Base-by-base conservation (phyloP, 1,284 basidiomycete species). In the Termitomyces sp. region DNA sequence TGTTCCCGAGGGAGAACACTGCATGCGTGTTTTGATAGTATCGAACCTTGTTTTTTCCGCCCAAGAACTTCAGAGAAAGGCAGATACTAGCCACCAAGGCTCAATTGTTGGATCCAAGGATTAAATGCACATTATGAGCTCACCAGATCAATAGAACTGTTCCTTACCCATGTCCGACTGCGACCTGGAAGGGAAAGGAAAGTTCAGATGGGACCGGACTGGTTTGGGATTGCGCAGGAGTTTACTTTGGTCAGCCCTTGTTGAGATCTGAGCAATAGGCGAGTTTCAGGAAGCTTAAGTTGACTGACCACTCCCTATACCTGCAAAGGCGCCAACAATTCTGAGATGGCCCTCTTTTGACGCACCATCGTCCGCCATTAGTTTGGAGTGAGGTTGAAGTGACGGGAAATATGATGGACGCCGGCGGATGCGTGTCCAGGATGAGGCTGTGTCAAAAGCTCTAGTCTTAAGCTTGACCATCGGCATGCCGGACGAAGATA, bases 11-110 rank as follows among this genome's bases (percentile, higher is more conserved):
- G 85, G 82, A 13, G 82, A 78, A 64, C 86, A 89, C 68, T 88
- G 89, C 65, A 91, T 68, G 17, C 88, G 81, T 1, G 86, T 86
- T 67, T 91, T 90, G 64, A 91, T 78, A 13, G 85, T 89, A 65
- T 89, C 86, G 65, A 88, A 86, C 3, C 82, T 85, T 58, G n/a
- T 53, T 57, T 57, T 53, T 51, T 24, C 36, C 39, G 45, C 50
- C 47, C 12, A 50, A 55, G 48, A 41, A 45, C 53, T 28, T 61
- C 41, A 58, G 55, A 38, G 28, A 53, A 51, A 51, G 46, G 43
- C 5, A 56, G 17, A 48, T 10, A 40, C 34, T 56, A 44, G 46
- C 50, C 19, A 60, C 44, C 8, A 42, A 53, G 48, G 31, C 31
- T 54, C 52, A 54, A 56, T 50, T 50, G 52, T 48, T 30, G 26